Evolutionary conservation across 805 yeast species (phyloP).

Genomic region (Pichia scutulata): DNA sequence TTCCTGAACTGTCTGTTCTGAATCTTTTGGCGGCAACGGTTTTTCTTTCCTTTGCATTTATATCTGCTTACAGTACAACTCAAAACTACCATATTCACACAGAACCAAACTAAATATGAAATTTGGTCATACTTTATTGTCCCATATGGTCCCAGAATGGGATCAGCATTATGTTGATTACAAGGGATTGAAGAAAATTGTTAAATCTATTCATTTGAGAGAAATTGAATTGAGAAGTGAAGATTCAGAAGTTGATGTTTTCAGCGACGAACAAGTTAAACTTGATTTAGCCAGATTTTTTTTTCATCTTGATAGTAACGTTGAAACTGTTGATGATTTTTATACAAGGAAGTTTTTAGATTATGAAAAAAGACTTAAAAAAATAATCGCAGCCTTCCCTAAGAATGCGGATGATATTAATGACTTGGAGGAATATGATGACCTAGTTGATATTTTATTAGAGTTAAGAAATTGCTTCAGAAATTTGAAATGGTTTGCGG

Average conservation of each 20-base stretch:
- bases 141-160: constrained; percentile 96
- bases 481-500: constrained; percentile 90
- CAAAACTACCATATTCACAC: neutral
- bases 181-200: constrained; percentile 72
- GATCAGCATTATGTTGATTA: constrained; percentile 73
- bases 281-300: constrained; percentile 58
- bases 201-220: constrained; percentile 50
- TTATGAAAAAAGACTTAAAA: constrained; percentile 60
- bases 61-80: neutral
- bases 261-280: constrained; percentile 37
- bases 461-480: constrained; percentile 72
- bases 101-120: constrained; percentile 42
- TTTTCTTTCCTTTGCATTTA: too few species aligned
- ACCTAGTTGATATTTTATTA: constrained; percentile 56
- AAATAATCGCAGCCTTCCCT: constrained; percentile 33
- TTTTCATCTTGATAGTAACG: constrained; percentile 68
- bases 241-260: constrained; percentile 24
- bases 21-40: too few species aligned
- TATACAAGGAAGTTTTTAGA: constrained; percentile 68
- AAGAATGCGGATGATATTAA: constrained; percentile 9
- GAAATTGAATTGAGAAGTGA: constrained; percentile 29
- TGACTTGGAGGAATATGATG: constrained; percentile 52
- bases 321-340: constrained; percentile 74
- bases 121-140: constrained; percentile 70
- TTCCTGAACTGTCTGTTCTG: too few species aligned